These are phyloP conservation scores for Tolypocladium nubicola DNA, from an alignment of 2,329 filamentous ascomycete genomes.

Conservation along the genomic window DNA sequence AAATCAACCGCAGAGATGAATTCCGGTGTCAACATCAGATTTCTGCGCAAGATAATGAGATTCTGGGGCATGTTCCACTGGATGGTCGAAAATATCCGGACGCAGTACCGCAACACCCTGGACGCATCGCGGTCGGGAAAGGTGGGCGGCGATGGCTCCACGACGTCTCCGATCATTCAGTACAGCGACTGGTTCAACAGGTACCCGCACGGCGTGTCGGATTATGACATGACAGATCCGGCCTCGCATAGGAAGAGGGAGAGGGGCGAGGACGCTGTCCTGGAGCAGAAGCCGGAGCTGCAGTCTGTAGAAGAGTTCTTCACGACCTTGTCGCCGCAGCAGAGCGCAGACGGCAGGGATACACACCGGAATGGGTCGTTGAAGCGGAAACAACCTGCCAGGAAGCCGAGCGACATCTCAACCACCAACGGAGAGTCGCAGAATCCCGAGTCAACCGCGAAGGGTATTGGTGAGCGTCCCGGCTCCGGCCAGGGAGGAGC, in stretches of 20 bases:
- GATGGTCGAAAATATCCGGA: constrained; percentile 85
- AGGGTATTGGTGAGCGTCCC: constrained; percentile 3
- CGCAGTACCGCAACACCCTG: constrained; percentile 75
- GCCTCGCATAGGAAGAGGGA: constrained; percentile 58
- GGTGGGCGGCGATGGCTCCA: constrained; percentile 33
- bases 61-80: constrained; percentile 99
- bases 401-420: constrained; percentile 15
- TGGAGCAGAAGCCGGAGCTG: constrained; percentile 82
- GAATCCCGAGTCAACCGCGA: constrained; percentile 1
- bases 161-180: constrained; percentile 64
- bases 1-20: constrained; percentile 75
- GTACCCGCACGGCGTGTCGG: constrained; percentile 85
- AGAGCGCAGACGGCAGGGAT: constrained; percentile 33
- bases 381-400: constrained; percentile 28
- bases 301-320: constrained; percentile 94
- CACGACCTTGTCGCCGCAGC: constrained; percentile 61
- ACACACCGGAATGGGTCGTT: constrained; percentile 8
- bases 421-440: constrained; percentile 1
- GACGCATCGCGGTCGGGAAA: constrained; percentile 66
- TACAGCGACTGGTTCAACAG: constrained; percentile 97
- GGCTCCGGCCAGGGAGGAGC: constrained; percentile 3
- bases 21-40: constrained; percentile 78
- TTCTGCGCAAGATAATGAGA: constrained; percentile 87
- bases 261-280: constrained; percentile 73
- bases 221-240: constrained; percentile 73